Base-by-base conservation (phyloP, 2,329 filamentous ascomycete species). In the Shiraia bambusicola region DNA sequence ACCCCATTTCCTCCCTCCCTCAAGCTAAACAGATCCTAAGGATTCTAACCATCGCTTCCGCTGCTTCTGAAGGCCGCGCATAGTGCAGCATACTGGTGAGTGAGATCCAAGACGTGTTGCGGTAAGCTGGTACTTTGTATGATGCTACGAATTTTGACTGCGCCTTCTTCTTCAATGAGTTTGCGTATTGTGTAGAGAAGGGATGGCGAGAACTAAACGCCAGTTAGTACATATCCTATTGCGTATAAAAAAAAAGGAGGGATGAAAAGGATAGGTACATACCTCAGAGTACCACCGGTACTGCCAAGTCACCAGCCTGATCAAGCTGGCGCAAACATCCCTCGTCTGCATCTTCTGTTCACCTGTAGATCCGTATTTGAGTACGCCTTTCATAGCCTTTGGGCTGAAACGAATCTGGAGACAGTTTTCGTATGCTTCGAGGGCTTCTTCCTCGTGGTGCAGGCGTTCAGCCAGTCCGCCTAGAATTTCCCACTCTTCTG, bases 201-300 rank as follows among this genome's bases (percentile, higher is more conserved):
- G 52, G 91, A 84, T 1, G 93, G 93, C 13, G 91, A 96, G 72
- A 98, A 98, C 82, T 85, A 46, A 2, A 3, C 3, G 1, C 11
- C 4, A 11, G 34, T 52, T 40, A 50, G 50, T 33, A 31, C 15
- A 12, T 5, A 1, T n/a, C 27, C 22, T 17, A 16, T 1, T 1
- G 11, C 13, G 1, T 17, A 12, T 14, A 5, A 14, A 4, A 24
- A 13, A 13, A 19, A 19, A 26, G n/a, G 32, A 16, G 16, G 24
- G 17, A 27, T n/a, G n/a, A n/a, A n/a, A n/a, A n/a, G n/a, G n/a
- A n/a, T n/a, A 1, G 17, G 12, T 15, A 49, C 54, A 15, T 55
- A 85, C 83, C 80, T 98, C 93, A 42, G 91, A 96, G 74, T 98
- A 98, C 93, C 93, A 98, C 56, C 93, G 80, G 72, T 96, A 98